A percentile compares a stretch with the other conserved stretches of the same genome.
These are phyloP conservation scores for Chenopodium berlandieri DNA, from an alignment of 148 eudicot species.

Conservation along the genomic window DNA sequence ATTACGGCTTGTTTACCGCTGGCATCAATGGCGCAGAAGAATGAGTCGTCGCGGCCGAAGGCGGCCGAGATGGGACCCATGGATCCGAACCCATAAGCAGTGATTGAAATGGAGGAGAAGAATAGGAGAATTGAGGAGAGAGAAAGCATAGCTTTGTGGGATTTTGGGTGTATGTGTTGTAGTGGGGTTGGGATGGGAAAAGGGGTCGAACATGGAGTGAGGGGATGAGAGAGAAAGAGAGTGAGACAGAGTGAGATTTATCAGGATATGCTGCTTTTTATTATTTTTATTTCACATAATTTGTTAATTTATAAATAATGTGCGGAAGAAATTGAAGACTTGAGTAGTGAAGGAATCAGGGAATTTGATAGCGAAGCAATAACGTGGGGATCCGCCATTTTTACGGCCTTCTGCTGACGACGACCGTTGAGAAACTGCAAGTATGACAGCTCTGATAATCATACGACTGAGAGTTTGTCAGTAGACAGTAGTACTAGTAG, in stretches of 20 bases:
- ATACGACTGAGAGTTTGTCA: background rate
- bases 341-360: background rate
- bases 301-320: background rate
- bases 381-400: conserved; percentile 42
- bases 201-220: no score
- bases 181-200: conserved; percentile 19
- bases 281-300: background rate
- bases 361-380: conserved; percentile 18
- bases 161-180: conserved; percentile 6
- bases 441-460: background rate
- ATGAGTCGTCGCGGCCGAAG: conserved; percentile 41
- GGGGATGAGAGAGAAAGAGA: background rate
- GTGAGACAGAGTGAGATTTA: conserved; percentile 11
- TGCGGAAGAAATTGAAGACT: background rate
- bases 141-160: conserved; percentile 20
- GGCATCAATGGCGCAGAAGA: conserved; percentile 95
- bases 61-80: conserved; percentile 87
- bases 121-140: conserved; percentile 26
- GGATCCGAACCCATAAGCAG: conserved; percentile 68
- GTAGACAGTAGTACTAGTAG: background rate
- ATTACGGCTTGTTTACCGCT: conserved; percentile 76
- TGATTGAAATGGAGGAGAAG: conserved; percentile 15
- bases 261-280: background rate
- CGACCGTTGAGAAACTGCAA: conserved; percentile 10
- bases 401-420: conserved; percentile 36